Evolutionary conservation across 306 rosid genomes (phyloP), one percentile per base, ranked within the genome.

Genomic region (Boehmeria nivea): DNA sequence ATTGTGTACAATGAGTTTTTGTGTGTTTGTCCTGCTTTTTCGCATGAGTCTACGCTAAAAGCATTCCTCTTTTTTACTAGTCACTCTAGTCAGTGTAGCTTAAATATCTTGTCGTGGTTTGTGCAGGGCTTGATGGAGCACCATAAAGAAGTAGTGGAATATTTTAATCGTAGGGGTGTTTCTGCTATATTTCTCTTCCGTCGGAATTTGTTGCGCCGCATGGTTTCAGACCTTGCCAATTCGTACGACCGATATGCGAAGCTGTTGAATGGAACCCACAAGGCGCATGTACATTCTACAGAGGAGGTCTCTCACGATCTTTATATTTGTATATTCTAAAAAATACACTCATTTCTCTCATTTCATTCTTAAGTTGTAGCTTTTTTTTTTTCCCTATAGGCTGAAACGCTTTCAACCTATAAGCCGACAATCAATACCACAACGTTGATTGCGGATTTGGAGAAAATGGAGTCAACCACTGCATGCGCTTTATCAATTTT

Each of bases 181-280:
- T 84, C 95, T 54, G 80, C 82, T 40, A 84, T 91, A 65, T 87
- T 81, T 80, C 85, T 91, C 63, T 87, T 84, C 45, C 81, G 96
- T 53, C 79, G 77, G 81, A 91, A 87, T 76, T 65, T 87, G 37
- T 67, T 91, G 47, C 79, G 87, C 13, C 69, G 95, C 69, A 78
- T 84, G 76, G 95, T 87, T 61, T 87, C 98, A 1, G 61, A 80
- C 69, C 85, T 80, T 38, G 96, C 98, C 43, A 87, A 91, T 81
- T 87, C 98, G 12, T 91, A 82, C 63, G 98, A 91, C 51, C 86
- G 95, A 42, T 57, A 78, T 51, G 98, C 98, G 19, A 91, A 87
- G 82, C 78, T 84, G 60, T 77, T 91, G 82, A 87, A 91, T 53
- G 98, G 95, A 71, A 84, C 93, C 59, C 98, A 91, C 63, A 91